phyloP scores from a whole-genome alignment of 805 yeast genomes.

The Starmerella vaccinii region DNA sequence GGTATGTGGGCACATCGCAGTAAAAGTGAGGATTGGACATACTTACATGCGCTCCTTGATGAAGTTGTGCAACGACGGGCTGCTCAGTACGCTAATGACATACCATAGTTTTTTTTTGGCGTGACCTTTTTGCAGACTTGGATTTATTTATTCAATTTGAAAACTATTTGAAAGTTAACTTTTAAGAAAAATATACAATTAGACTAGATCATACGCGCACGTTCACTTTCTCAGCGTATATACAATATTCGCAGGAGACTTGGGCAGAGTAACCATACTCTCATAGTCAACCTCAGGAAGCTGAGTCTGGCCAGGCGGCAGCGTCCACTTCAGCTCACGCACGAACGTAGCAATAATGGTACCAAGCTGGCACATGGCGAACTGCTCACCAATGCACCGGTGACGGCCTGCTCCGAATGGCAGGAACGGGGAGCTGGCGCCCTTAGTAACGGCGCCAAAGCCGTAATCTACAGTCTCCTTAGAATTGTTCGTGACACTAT shows the following conservation, averaged over 20 bases:
- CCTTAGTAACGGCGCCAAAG: constrained; percentile 92
- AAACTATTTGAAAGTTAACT: too few species aligned
- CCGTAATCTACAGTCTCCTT: constrained; percentile 68
- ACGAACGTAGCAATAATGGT: constrained; percentile 66
- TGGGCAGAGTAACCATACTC: constrained; percentile 88
- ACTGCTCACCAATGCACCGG: constrained; percentile 98
- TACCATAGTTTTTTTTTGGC: background rate
- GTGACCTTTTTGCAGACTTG: background rate
- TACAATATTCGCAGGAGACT: constrained; percentile 41
- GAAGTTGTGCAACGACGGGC: constrained; percentile 1
- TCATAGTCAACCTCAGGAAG: constrained; percentile 56
- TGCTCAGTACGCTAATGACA: background rate
- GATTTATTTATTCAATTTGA: background rate
- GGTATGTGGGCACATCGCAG: background rate
- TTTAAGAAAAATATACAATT: background rate
- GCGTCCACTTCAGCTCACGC: constrained; percentile 66
- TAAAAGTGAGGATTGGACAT: constrained; percentile 4
- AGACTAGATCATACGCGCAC: background rate
- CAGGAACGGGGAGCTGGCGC: constrained; percentile 88
- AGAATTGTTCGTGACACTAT: constrained; percentile 19
- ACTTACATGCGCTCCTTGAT: constrained; percentile 2
- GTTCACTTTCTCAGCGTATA: constrained; percentile 12
- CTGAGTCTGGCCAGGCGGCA: constrained; percentile 38
- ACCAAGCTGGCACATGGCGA: constrained; percentile 89
- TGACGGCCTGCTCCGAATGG: constrained; percentile 99